phyloP scores from a whole-genome alignment of 2,329 filamentous ascomycete species.

The Hymenoscyphus albidus region DNA sequence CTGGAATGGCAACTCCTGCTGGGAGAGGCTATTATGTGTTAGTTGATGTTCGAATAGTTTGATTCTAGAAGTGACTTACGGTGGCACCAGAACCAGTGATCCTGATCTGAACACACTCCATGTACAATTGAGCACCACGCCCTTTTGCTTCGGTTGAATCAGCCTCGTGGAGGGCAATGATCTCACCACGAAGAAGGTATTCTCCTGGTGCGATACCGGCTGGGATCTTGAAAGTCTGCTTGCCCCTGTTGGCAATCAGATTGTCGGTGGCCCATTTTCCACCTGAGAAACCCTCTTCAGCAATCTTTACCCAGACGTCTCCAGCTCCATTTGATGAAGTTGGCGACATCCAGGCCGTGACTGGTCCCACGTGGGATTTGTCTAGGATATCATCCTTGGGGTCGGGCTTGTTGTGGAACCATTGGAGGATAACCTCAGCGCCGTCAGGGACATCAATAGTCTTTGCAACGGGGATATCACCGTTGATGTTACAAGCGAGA shows the following conservation, averaged over 20 bases:
- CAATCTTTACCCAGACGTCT: constrained; percentile 49
- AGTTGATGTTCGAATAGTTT: not conserved
- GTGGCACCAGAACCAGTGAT: constrained; percentile 32
- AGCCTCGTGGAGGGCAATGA: constrained; percentile 43
- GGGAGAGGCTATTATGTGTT: constrained; percentile 14
- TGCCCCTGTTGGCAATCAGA: constrained; percentile 41
- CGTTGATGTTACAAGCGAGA: constrained; percentile 44
- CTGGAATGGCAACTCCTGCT: constrained; percentile 23
- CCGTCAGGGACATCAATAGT: constrained; percentile 46
- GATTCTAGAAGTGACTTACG: constrained; percentile 3
- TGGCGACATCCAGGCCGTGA: constrained; percentile 48
- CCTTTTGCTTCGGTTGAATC: constrained; percentile 24
- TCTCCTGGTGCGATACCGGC: constrained; percentile 38
- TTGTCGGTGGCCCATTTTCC: constrained; percentile 39
- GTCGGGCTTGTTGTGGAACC: constrained; percentile 47
- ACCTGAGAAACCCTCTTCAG: constrained; percentile 38
- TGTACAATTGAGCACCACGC: constrained; percentile 43
- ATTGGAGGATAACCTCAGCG: constrained; percentile 39
- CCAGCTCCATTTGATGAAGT: constrained; percentile 43
- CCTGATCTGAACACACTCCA: constrained; percentile 42
- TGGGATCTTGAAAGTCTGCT: constrained; percentile 41
- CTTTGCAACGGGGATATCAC: constrained; percentile 35
- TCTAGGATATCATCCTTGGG: constrained; percentile 46
- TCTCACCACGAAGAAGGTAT: constrained; percentile 43
- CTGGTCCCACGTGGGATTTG: constrained; percentile 48